phyloP scores from a whole-genome alignment of 345 rosid species.

The Moricandia moricandioides region DNA sequence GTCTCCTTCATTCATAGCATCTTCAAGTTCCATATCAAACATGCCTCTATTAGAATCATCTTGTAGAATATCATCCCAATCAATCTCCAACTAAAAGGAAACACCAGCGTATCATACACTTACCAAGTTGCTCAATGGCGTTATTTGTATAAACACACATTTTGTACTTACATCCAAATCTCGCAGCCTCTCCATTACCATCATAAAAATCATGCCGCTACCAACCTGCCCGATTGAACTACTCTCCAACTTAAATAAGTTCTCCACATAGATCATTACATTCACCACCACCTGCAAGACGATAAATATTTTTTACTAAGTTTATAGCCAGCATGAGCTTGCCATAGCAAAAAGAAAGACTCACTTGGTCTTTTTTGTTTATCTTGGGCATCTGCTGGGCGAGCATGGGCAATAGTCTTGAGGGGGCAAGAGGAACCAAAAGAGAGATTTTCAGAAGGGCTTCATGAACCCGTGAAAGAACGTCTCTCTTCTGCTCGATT shows the following conservation, averaged over 20 bases:
- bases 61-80: constrained; percentile 69
- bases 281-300: constrained; percentile 34
- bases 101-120: constrained; percentile 4
- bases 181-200: constrained; percentile 71
- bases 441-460: constrained; percentile 54
- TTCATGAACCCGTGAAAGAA: constrained; percentile 67
- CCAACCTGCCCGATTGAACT: constrained; percentile 68
- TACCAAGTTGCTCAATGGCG: neutral
- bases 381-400: constrained; percentile 55
- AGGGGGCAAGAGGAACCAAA: constrained; percentile 79
- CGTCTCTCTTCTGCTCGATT: constrained; percentile 51
- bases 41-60: constrained; percentile 75
- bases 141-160: neutral
- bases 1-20: constrained; percentile 39
- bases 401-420: constrained; percentile 55
- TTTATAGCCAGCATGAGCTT: constrained; percentile 4
- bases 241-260: constrained; percentile 74
- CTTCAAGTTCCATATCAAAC: constrained; percentile 75
- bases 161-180: constrained; percentile 78
- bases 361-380: constrained; percentile 51
- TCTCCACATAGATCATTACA: constrained; percentile 54
- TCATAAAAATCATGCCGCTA: constrained; percentile 62
- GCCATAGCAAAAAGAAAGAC: constrained; percentile 19
- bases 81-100: constrained; percentile 58
- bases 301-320: neutral